Conservation (phyloP, 1,284 basidiomycete genomes). For the Mycocalia duriaeana region DNA sequence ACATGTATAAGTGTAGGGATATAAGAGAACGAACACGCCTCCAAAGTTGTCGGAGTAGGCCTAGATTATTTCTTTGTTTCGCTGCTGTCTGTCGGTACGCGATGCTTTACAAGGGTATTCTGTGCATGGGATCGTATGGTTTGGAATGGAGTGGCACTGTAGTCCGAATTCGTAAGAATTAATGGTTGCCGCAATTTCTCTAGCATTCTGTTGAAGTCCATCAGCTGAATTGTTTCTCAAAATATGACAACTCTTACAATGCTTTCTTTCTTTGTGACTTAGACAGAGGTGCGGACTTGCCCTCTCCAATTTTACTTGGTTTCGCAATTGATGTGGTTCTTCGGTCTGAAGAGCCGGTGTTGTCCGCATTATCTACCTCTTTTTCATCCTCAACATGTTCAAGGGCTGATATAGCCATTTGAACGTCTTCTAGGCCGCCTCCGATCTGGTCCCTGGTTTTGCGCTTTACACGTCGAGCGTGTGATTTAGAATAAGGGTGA, state of each 20-base stretch:
- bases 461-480: conserved; percentile 64
- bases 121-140: conserved; percentile 76
- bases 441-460: conserved; percentile 68
- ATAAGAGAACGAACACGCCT: too few species aligned
- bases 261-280: conserved; percentile 63
- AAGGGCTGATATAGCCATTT: conserved; percentile 49
- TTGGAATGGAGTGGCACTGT: conserved; percentile 67
- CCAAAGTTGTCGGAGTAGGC: too few species aligned
- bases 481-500: conserved; percentile 71
- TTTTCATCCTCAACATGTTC: conserved; percentile 25
- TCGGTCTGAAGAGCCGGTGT: background rate
- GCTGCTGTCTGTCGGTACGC: conserved; percentile 12
- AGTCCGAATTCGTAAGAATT: conserved; percentile 65
- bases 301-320: conserved; percentile 63
- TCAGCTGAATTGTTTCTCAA: conserved; percentile 7
- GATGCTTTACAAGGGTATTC: conserved; percentile 66
- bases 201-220: conserved; percentile 45
- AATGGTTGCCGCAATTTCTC: conserved; percentile 70
- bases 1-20: too few species aligned
- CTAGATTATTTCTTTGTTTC: too few species aligned
- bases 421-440: conserved; percentile 55
- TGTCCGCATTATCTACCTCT: conserved; percentile 9
- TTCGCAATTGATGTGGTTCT: conserved; percentile 20
- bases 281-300: conserved; percentile 56
- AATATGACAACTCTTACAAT: conserved; percentile 47